Conservation (phyloP, 495 filamentous ascomycete genomes). For the Pseudoneurospora amorphoporcata region DNA sequence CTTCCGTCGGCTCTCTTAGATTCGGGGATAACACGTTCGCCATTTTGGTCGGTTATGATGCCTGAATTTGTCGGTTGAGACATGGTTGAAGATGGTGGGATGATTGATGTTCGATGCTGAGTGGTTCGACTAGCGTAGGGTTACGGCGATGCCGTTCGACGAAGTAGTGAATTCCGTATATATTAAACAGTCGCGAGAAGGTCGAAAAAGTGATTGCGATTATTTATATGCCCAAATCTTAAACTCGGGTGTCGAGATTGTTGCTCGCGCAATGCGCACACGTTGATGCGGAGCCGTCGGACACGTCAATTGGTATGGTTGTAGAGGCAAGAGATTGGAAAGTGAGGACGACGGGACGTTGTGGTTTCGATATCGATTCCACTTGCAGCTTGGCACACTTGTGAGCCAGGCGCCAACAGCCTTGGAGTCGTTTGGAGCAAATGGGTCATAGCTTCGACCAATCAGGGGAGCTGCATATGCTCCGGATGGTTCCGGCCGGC, state of each 20-base stretch:
- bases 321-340: neutral
- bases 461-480: constrained; percentile 15
- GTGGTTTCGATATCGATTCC: neutral
- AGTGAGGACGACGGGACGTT: neutral
- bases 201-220: neutral
- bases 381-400: neutral
- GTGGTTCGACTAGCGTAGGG: neutral
- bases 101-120: neutral
- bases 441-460: constrained; percentile 28
- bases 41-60: constrained; percentile 61
- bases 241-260: constrained; percentile 4
- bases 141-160: neutral
- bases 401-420: neutral
- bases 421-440: neutral
- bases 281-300: neutral
- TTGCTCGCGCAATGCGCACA: neutral
- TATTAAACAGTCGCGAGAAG: neutral
- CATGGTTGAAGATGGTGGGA: constrained; percentile 27
- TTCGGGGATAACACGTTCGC: constrained; percentile 80
- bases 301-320: neutral
- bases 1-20: constrained; percentile 81
- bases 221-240: neutral
- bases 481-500: constrained; percentile 18
- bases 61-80: constrained; percentile 49
- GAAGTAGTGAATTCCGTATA: neutral